A percentile compares a stretch with the other conserved stretches of the same genome.
phyloP scores from a whole-genome alignment of 1,284 basidiomycete species.

The Phellopilus nigrolimitatus region DNA sequence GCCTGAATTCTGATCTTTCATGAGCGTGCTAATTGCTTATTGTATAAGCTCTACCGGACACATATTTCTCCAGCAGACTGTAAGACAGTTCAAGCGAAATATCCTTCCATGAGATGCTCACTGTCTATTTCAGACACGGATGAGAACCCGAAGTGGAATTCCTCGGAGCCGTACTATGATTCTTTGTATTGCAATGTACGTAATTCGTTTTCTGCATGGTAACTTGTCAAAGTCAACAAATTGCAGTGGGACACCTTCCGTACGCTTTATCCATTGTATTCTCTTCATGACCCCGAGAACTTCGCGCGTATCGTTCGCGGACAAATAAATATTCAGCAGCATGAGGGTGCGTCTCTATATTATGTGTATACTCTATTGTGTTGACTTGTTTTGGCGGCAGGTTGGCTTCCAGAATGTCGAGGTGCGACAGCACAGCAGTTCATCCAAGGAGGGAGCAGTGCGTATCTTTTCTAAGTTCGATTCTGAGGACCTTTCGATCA shows the following conservation, averaged over 20 bases:
- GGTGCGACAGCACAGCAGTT: slow-evolving; percentile 44
- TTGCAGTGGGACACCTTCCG: slow-evolving; percentile 61
- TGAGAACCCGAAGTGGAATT: slow-evolving; percentile 66
- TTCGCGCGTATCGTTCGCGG: slow-evolving; percentile 55
- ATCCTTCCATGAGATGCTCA: no score
- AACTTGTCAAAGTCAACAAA: not conserved
- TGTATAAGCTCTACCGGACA: slow-evolving; percentile 49
- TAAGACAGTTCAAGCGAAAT: slow-evolving; percentile 30
- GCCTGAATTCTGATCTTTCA: not conserved
- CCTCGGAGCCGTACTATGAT: slow-evolving; percentile 61
- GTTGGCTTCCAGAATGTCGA: slow-evolving; percentile 61
- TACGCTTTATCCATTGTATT: slow-evolving; percentile 54
- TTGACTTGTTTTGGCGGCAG: slow-evolving; percentile 27
- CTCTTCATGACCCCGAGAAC: slow-evolving; percentile 53
- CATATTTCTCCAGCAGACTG: slow-evolving; percentile 67
- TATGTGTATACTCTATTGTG: not conserved
- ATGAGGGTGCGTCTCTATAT: slow-evolving; percentile 43
- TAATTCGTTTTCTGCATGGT: slow-evolving; percentile 4
- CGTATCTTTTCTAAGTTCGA: slow-evolving; percentile 27
- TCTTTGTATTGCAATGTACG: slow-evolving; percentile 65
- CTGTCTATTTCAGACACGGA: slow-evolving; percentile 44
- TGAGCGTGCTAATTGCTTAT: slow-evolving; percentile 3
- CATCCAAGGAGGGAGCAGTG: slow-evolving; percentile 62
- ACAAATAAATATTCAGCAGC: slow-evolving; percentile 60
- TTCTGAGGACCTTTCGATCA: not conserved